phyloP scores from a whole-genome alignment of 768 basidiomycete species.

The Hericium alpestre region DNA sequence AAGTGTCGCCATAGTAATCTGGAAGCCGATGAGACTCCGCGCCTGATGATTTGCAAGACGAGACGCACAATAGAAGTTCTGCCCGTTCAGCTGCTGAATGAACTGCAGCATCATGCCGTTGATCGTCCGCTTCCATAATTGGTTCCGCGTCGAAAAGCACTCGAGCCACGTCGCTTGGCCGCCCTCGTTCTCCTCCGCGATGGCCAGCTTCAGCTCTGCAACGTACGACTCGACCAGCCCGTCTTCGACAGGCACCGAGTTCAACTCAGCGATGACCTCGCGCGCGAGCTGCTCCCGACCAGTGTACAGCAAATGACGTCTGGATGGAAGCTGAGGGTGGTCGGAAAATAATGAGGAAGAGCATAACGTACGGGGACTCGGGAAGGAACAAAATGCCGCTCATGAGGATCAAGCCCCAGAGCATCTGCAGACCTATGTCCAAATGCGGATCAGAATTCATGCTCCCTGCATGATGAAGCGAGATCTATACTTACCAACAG shows the following conservation, averaged over 20 bases:
- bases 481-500: slow-evolving; percentile 25
- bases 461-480: no score
- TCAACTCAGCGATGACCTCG: slow-evolving; percentile 53
- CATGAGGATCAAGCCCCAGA: slow-evolving; percentile 57
- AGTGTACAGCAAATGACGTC: slow-evolving; percentile 60
- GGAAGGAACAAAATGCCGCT: slow-evolving; percentile 68
- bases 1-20: slow-evolving; percentile 76
- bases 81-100: slow-evolving; percentile 71
- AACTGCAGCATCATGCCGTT: slow-evolving; percentile 83
- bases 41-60: background rate
- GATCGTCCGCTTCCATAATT: slow-evolving; percentile 60
- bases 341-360: background rate
- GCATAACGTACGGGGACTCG: slow-evolving; percentile 53
- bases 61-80: slow-evolving; percentile 66
- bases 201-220: slow-evolving; percentile 54
- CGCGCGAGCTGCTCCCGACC: slow-evolving; percentile 45
- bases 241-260: slow-evolving; percentile 50
- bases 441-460: no score
- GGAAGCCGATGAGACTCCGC: background rate
- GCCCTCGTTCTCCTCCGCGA: slow-evolving; percentile 67
- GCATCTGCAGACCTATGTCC: slow-evolving; percentile 46
- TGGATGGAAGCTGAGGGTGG: slow-evolving; percentile 14
- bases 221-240: slow-evolving; percentile 47
- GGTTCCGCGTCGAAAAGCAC: slow-evolving; percentile 61
- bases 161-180: slow-evolving; percentile 73